Evolutionary conservation across 768 basidiomycete genomes (phyloP).

Genomic region (Suillus brevipes): DNA sequence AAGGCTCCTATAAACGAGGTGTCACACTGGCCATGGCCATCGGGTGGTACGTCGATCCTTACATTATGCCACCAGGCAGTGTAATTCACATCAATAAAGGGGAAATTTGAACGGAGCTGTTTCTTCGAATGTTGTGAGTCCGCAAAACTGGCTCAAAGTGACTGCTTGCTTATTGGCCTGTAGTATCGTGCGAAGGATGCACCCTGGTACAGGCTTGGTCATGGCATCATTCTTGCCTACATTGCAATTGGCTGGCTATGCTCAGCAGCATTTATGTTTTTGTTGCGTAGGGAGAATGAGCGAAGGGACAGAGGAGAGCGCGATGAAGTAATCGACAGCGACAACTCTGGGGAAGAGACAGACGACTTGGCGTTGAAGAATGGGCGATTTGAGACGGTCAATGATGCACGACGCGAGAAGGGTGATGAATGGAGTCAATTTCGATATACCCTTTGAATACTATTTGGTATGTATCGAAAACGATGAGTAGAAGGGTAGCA

Average conservation of each 20-base stretch:
- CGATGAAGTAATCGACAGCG: constrained; percentile 61
- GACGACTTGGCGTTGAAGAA: constrained; percentile 38
- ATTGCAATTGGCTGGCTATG: constrained; percentile 64
- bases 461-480: constrained; percentile 49
- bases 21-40: constrained; percentile 71
- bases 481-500: constrained; percentile 1
- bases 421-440: constrained; percentile 81
- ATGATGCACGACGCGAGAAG: constrained; percentile 59
- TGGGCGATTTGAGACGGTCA: constrained; percentile 52
- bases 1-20: constrained; percentile 73
- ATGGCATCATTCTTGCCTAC: constrained; percentile 68
- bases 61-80: constrained; percentile 19
- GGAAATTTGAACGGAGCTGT: constrained; percentile 74
- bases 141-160: not conserved
- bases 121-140: constrained; percentile 61
- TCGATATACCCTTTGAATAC: constrained; percentile 51
- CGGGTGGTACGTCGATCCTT: constrained; percentile 39
- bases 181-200: constrained; percentile 65
- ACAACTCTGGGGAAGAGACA: constrained; percentile 45
- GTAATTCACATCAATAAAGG: constrained; percentile 17
- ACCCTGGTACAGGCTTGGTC: constrained; percentile 71
- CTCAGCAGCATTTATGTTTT: constrained; percentile 46
- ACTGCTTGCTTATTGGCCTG: not conserved
- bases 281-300: constrained; percentile 59
- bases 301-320: constrained; percentile 65